These are phyloP conservation scores for Lippia alba DNA, from an alignment of 305 asterid species.

Conservation along the genomic window DNA sequence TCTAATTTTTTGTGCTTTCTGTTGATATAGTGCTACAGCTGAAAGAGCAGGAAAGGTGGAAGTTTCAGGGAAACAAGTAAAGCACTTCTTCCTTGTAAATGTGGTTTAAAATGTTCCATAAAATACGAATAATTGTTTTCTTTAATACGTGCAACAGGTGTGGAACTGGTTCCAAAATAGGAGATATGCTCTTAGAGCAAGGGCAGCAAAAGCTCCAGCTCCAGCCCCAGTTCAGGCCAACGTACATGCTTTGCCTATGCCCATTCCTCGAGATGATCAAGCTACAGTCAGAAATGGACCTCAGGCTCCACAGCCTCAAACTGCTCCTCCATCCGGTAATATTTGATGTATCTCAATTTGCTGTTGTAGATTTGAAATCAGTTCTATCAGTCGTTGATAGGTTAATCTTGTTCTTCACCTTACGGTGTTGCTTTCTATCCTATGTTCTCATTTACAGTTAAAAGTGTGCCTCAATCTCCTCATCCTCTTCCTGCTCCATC, in stretches of 20 bases:
- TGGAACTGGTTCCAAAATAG: slow-evolving; percentile 99
- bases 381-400: background rate
- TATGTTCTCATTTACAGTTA: slow-evolving; percentile 52
- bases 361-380: slow-evolving; percentile 4
- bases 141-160: slow-evolving; percentile 52
- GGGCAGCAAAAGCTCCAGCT: slow-evolving; percentile 58
- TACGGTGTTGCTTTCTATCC: slow-evolving; percentile 27
- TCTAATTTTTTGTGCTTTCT: slow-evolving; percentile 30
- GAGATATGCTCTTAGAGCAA: slow-evolving; percentile 93
- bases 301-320: slow-evolving; percentile 58
- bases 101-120: slow-evolving; percentile 27
- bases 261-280: slow-evolving; percentile 59
- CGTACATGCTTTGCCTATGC: slow-evolving; percentile 23
- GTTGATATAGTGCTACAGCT: slow-evolving; percentile 62
- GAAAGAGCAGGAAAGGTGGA: slow-evolving; percentile 85
- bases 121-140: slow-evolving; percentile 22
- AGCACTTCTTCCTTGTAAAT: slow-evolving; percentile 17
- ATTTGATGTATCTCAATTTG: slow-evolving; percentile 15
- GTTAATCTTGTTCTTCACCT: slow-evolving; percentile 20
- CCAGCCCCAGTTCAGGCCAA: slow-evolving; percentile 61
- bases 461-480: slow-evolving; percentile 59
- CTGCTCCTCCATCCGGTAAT: slow-evolving; percentile 64
- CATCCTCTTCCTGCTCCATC: slow-evolving; percentile 65
- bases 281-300: slow-evolving; percentile 53
- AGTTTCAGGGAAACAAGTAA: slow-evolving; percentile 89